A percentile compares a stretch with the other conserved stretches of the same genome.
These are phyloP conservation scores for Ampelocalamus luodianensis DNA, from an alignment of 176 grass and related monocot species.

Conservation along the genomic window DNA sequence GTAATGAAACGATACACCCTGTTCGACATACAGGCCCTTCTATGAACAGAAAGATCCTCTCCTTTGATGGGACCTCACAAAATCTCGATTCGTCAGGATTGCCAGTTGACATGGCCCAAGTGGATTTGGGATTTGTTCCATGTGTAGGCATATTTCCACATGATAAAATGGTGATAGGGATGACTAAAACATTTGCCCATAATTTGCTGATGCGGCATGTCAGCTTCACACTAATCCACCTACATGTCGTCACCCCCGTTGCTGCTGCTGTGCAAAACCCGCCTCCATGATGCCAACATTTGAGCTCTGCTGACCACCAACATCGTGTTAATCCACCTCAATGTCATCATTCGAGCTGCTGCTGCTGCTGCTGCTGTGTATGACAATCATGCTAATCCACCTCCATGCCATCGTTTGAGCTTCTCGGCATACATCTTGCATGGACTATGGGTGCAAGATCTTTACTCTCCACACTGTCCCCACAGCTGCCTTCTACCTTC, in stretches of 20 bases:
- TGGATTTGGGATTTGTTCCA: constrained; percentile 20
- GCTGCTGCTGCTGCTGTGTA: background rate
- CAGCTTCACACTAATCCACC: background rate
- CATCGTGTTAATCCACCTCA: constrained; percentile 9
- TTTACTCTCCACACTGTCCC: constrained; percentile 13
- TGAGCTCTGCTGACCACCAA: background rate
- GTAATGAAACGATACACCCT: constrained; percentile 3
- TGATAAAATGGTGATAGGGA: background rate
- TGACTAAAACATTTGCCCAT: background rate
- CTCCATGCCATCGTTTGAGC: constrained; percentile 38
- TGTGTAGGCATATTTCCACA: constrained; percentile 17
- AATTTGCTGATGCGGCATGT: background rate
- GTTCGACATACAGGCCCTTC: constrained; percentile 30
- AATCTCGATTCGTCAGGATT: background rate
- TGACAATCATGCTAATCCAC: constrained; percentile 44
- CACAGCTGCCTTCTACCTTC: constrained; percentile 34
- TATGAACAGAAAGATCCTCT: constrained; percentile 37
- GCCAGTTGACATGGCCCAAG: background rate
- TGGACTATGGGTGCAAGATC: constrained; percentile 47
- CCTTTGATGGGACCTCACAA: background rate
- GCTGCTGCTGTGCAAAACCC: background rate
- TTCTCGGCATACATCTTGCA: constrained; percentile 52
- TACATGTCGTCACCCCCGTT: constrained; percentile 13
- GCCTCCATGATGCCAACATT: constrained; percentile 5
- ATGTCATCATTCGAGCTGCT: constrained; percentile 7